Evolutionary conservation across 768 basidiomycete genomes (phyloP).

Genomic region (Phanerochaete sordida): DNA sequence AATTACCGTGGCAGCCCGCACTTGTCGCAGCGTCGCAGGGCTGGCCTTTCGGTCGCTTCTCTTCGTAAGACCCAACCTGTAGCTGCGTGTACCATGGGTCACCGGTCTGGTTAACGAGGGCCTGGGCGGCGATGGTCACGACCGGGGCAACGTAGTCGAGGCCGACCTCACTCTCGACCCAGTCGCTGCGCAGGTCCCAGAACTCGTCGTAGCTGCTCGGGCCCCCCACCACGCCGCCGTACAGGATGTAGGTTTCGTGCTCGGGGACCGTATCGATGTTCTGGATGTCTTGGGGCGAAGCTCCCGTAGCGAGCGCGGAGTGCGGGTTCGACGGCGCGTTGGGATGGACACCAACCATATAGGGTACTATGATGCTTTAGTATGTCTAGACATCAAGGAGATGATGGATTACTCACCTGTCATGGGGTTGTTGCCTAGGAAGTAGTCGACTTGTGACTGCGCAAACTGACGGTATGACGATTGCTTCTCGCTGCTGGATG

Average conservation of each 20-base stretch:
- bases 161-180: constrained; percentile 87
- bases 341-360: constrained; percentile 85
- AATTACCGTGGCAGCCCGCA: constrained; percentile 44
- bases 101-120: constrained; percentile 57
- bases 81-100: constrained; percentile 81
- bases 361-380: constrained; percentile 50
- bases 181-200: constrained; percentile 85
- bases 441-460: constrained; percentile 74
- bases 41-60: constrained; percentile 56
- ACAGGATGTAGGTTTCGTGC: constrained; percentile 72
- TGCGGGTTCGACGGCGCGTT: constrained; percentile 92
- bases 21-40: constrained; percentile 78
- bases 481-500: constrained; percentile 56
- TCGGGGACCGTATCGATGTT: constrained; percentile 70
- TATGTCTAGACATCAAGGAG: neutral
- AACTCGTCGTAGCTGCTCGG: constrained; percentile 73
- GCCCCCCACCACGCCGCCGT: constrained; percentile 88
- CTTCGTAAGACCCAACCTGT: constrained; percentile 61
- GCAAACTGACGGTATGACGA: constrained; percentile 72
- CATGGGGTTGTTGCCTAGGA: constrained; percentile 89
- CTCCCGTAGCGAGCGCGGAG: constrained; percentile 85
- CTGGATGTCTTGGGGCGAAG: constrained; percentile 49
- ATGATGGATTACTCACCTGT: constrained; percentile 48
- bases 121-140: constrained; percentile 80
- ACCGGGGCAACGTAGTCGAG: constrained; percentile 89